Evolutionary conservation across 306 rosid species (phyloP), one percentile per base, ranked within the genome.

Genomic region (Macrotyloma uniflorum): DNA sequence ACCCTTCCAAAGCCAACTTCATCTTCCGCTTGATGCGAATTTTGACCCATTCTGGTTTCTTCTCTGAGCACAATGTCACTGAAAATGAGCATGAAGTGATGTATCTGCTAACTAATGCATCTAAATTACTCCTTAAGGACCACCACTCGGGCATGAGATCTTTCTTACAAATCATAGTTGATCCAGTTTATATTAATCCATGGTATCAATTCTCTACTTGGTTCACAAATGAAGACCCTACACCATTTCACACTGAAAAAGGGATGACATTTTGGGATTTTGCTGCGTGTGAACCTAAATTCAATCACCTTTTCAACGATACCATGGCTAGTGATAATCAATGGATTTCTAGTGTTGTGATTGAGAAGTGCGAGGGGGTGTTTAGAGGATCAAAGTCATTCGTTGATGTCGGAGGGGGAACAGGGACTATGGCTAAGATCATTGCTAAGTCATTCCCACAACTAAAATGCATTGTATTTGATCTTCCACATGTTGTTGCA

Each of bases 391-490:
- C 84, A 74, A 33, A 42, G 18, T 79, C 89, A 0, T 8, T 88
- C 76, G 88, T 86, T 5, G 89, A 88, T 72, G 83, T 88, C 14
- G 77, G 88, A 79, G 86, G 91, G 1, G 86, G 88, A 28, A 76
- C 66, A 0, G 91, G 88, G 0, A 32, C 65, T 4, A 35, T 86
- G 85, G 82, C 84, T 8, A 86, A 42, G 45, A 85, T 76, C 9
- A 76, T 88, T 40, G 86, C 71, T 4, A 47, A 72, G 6, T 59
- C 75, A 5, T 86, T 83, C 32, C 89, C 86, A 5, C 12, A 71
- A 10, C 42, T 88, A 5, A 33, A 63, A 0, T 88, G 89, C 43
- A 63, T 20, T 69, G 89, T 62, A 8, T 61, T 79, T 19, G 83
- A 79, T 63, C 83, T 71, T 3, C 83, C 83, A 12, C 73, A 38